Evolutionary conservation across 176 grass and related monocot genomes (phyloP), one percentile per base, ranked within the genome.

Genomic region (Avena insularis): DNA sequence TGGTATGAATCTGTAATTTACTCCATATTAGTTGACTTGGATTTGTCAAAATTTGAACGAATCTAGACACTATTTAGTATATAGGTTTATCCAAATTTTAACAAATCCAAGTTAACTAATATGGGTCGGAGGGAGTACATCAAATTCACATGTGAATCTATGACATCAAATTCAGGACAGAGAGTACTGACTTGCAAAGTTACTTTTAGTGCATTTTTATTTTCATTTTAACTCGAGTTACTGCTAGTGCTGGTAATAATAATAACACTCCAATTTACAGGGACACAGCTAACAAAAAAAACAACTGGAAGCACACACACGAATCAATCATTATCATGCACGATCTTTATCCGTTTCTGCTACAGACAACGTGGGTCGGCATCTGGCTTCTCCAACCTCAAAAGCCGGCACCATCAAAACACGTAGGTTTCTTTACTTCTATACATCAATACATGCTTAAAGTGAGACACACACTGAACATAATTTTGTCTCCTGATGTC

Each of bases 341-440:
- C 33, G 66, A 43, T 84, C 67, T 73, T 88, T 86, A 85, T 81
- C 21, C 62, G 45, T 78, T 78, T 85, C 82, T 60, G n/a, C 40
- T 70, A 70, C 89, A 83, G 46, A 83, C 79, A 83, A 47, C 78
- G 54, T 64, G 64, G 4, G 70, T 62, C 67, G 19, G 83, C 83
- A 79, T 49, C 86, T 55, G 33, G 47, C 48, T 50, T 45, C 48
- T 60, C 78, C 55, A 74, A 80, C 84, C 91, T 79, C 33, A 70
- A 80, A 12, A 53, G 60, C 50, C 51, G 29, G 45, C 59, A 29
- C 50, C 8, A 4, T 17, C 50, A 72, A 72, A 83, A 87, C 66
- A 48, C 66, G 67, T 80, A 74, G 78, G 57, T 65, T 79, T 90
- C 92, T 94, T 54, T 54, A 77, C 48, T 79, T 88, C 92, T 94